A percentile compares a stretch with the other conserved stretches of the same genome.
These are phyloP conservation scores for Macrolepiota fuliginosa DNA, from an alignment of 768 basidiomycete genomes.

Conservation along the genomic window DNA sequence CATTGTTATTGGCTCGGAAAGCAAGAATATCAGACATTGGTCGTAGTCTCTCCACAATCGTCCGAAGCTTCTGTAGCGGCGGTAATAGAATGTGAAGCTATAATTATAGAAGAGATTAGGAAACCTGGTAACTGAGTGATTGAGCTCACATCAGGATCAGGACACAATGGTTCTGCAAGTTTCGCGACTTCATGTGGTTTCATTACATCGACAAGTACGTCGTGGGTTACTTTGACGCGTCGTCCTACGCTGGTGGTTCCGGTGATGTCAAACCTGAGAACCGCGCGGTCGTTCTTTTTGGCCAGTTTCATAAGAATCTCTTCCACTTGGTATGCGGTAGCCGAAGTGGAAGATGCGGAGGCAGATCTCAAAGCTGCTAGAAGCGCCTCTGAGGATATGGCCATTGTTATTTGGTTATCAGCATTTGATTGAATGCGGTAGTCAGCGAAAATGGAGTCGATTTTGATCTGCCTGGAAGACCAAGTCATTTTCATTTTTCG, in stretches of 20 bases:
- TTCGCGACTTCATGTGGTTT: constrained; percentile 68
- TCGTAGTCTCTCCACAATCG: constrained; percentile 71
- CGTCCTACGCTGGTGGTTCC: constrained; percentile 64
- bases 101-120: not conserved
- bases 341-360: constrained; percentile 39
- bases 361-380: constrained; percentile 71
- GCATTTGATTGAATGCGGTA: constrained; percentile 89
- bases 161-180: constrained; percentile 79
- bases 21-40: constrained; percentile 69
- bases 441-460: constrained; percentile 63
- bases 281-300: constrained; percentile 80
- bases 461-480: constrained; percentile 53
- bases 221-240: constrained; percentile 67
- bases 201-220: constrained; percentile 81
- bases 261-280: constrained; percentile 74
- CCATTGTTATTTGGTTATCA: constrained; percentile 74
- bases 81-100: constrained; percentile 81
- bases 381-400: constrained; percentile 72
- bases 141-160: constrained; percentile 72
- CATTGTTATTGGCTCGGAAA: constrained; percentile 65
- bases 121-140: not conserved
- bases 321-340: constrained; percentile 49
- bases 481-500: not conserved
- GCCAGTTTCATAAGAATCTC: constrained; percentile 82
- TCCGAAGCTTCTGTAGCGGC: constrained; percentile 71